These are phyloP conservation scores for Populus hybrid DNA, from an alignment of 441 rosid genomes.

Conservation along the genomic window DNA sequence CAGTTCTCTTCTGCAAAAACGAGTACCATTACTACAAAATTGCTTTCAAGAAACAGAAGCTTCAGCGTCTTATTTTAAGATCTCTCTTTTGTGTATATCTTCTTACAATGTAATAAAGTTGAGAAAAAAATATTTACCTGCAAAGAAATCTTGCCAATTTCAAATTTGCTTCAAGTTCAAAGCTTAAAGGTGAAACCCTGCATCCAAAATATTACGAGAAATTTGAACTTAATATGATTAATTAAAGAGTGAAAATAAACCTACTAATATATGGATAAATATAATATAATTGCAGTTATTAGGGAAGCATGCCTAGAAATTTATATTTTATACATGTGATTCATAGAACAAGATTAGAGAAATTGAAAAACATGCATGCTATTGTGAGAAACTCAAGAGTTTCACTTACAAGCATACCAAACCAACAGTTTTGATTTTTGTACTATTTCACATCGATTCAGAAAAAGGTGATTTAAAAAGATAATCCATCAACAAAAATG, in stretches of 20 bases:
- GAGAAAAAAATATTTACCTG: constrained; percentile 46
- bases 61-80: not conserved
- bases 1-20: constrained; percentile 64
- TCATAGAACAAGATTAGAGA: not conserved
- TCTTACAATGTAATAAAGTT: too few relatives aligned
- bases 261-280: not conserved
- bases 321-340: not conserved
- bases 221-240: constrained; percentile 10
- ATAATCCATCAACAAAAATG: not conserved
- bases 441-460: not conserved
- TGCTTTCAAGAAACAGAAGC: not conserved
- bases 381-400: not conserved
- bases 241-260: constrained; percentile 12
- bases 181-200: constrained; percentile 96
- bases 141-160: constrained; percentile 94
- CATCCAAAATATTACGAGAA: constrained; percentile 22
- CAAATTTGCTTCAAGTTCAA: constrained; percentile 94
- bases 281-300: not conserved
- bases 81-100: not conserved
- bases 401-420: not conserved
- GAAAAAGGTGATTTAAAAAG: not conserved
- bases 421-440: not conserved
- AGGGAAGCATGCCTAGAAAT: not conserved
- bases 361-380: not conserved
- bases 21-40: constrained; percentile 11